Conservation (phyloP, 495 filamentous ascomycete genomes). For the Filosporella fistucella region DNA sequence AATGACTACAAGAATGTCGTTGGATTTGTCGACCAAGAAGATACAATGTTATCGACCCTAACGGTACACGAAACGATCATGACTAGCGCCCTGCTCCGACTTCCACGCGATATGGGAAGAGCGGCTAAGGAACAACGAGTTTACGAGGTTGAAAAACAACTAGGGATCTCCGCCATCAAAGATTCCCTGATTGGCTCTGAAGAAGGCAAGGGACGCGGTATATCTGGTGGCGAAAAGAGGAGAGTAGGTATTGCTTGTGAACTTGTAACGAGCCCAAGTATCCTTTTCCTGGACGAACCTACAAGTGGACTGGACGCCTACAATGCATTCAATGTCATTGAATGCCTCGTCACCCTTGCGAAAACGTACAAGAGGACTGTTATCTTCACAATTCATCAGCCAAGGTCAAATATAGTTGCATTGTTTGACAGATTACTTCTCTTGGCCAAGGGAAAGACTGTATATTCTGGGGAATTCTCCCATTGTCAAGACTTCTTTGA, state of each 20-base stretch:
- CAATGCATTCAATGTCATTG: conserved; percentile 96
- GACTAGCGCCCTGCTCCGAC: conserved; percentile 83
- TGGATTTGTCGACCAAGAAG: conserved; percentile 97
- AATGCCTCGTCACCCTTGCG: conserved; percentile 90
- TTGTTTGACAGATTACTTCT: conserved; percentile 92
- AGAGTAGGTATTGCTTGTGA: conserved; percentile 97
- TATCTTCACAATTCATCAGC: conserved; percentile 98
- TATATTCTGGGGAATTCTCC: conserved; percentile 88
- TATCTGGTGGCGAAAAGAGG: conserved; percentile 95
- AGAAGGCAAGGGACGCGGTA: conserved; percentile 89
- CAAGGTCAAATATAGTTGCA: conserved; percentile 99
- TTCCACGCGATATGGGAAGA: conserved; percentile 86
- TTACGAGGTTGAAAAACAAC: conserved; percentile 88
- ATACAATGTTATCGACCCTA: conserved; percentile 93
- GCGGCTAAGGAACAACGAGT: conserved; percentile 84
- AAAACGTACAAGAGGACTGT: conserved; percentile 95
- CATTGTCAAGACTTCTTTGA: conserved; percentile 93
- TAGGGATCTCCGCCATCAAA: conserved; percentile 87
- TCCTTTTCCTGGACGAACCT: conserved; percentile 94
- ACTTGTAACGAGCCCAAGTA: conserved; percentile 94
- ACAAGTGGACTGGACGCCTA: conserved; percentile 94
- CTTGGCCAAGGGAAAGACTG: conserved; percentile 80
- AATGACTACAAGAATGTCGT: conserved; percentile 84
- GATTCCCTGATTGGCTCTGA: conserved; percentile 97
- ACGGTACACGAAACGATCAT: conserved; percentile 98